Percentiles rank a stretch among this genome's conserved stretches.
Evolutionary conservation across 768 basidiomycete species (phyloP).

Genomic region (Leucosporidium scottii): DNA sequence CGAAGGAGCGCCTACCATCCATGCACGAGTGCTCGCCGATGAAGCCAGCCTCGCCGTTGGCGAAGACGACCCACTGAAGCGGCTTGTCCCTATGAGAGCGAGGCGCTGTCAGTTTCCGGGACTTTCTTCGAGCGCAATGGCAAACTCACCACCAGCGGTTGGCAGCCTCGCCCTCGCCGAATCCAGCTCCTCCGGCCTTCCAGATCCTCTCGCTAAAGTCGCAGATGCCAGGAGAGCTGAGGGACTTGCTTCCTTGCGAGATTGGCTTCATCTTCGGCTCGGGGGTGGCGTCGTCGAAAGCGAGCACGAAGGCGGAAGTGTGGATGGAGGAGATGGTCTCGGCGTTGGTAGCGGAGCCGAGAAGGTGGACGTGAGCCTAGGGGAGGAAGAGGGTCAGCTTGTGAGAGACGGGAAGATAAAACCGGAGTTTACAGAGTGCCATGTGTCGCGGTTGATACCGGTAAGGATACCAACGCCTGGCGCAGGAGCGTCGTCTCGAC

Average conservation of each 20-base stretch:
- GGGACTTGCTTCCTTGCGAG: not conserved
- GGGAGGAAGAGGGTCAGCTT: not conserved
- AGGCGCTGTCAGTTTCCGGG: not conserved
- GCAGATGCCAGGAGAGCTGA: not conserved
- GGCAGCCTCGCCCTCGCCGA: conserved; percentile 57
- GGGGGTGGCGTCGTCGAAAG: conserved; percentile 74
- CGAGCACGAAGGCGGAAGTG: conserved; percentile 76
- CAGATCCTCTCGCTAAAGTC: conserved; percentile 30
- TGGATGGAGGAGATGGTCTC: conserved; percentile 68
- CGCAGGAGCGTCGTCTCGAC: not conserved
- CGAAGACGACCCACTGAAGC: conserved; percentile 76
- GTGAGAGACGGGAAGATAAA: not conserved
- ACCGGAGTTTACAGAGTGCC: conserved; percentile 59
- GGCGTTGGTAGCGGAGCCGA: conserved; percentile 49
- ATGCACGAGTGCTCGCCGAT: conserved; percentile 49
- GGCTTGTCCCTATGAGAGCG: conserved; percentile 65
- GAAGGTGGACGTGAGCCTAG: conserved; percentile 46
- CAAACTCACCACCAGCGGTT: conserved; percentile 65
- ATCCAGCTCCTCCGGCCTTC: conserved; percentile 2
- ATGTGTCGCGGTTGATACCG: conserved; percentile 76
- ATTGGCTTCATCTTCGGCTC: conserved; percentile 39
- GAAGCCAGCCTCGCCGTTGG: conserved; percentile 89
- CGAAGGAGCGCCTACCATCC: conserved; percentile 91
- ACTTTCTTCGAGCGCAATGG: no score
- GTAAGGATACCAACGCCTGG: conserved; percentile 67